Conservation (phyloP, 495 filamentous ascomycete genomes). For the Xylaria palmicola region DNA sequence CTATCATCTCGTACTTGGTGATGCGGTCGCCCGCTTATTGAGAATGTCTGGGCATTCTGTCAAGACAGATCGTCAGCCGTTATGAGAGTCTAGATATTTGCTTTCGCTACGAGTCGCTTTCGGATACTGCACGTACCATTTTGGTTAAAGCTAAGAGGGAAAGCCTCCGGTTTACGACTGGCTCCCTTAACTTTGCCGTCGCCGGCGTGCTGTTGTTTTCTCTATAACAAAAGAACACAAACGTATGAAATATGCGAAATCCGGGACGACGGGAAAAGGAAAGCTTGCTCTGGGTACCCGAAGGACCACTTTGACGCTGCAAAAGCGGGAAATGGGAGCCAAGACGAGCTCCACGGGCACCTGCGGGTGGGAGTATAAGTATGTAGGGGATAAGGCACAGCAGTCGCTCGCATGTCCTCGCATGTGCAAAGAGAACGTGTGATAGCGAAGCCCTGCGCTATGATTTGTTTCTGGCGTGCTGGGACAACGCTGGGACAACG, state of each 20-base stretch:
- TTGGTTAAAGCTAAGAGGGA: conserved; percentile 12
- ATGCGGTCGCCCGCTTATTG: conserved; percentile 32
- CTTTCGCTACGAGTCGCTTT: not conserved
- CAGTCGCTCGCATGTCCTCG: conserved; percentile 8
- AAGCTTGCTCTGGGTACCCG: conserved; percentile 27
- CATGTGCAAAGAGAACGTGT: conserved; percentile 25
- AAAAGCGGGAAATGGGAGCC: conserved; percentile 30
- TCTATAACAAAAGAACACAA: conserved; percentile 24
- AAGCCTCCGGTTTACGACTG: conserved; percentile 18
- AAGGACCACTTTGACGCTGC: conserved; percentile 30
- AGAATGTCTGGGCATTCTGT: conserved; percentile 27
- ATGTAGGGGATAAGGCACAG: conserved; percentile 24
- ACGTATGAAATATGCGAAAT: conserved; percentile 34
- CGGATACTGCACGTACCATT: conserved; percentile 23
- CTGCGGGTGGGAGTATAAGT: conserved; percentile 40
- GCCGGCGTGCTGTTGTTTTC: conserved; percentile 34
- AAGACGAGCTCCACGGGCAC: conserved; percentile 37
- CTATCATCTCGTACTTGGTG: conserved; percentile 52
- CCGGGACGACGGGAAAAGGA: conserved; percentile 22
- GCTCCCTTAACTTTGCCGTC: conserved; percentile 33
- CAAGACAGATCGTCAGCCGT: conserved; percentile 7
- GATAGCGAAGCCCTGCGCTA: conserved; percentile 25
- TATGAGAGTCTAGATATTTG: not conserved
- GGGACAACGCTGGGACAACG: conserved; percentile 21
- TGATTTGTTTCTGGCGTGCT: conserved; percentile 34